Evolutionary conservation across 257 asterid genomes (phyloP).

Genomic region (Solanum appendiculatum): DNA sequence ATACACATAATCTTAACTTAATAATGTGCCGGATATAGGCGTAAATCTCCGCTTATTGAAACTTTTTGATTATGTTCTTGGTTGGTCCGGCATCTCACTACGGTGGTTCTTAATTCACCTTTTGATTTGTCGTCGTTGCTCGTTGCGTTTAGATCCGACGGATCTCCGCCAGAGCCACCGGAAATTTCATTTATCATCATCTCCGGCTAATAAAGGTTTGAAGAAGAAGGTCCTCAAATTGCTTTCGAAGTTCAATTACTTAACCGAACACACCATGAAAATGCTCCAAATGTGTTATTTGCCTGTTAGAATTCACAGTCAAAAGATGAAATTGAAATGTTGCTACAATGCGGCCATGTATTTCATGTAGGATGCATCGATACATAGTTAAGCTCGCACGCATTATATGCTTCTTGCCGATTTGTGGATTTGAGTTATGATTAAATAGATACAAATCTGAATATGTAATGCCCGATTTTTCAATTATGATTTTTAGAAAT

Average conservation of each 20-base stretch:
- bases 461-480: no score
- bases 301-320: neutral
- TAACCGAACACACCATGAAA: no score
- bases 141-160: neutral
- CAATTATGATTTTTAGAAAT: no score
- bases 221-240: neutral
- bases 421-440: neutral
- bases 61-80: no score
- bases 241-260: neutral
- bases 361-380: neutral
- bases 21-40: neutral
- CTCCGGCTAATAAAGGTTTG: no score
- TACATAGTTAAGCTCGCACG: neutral
- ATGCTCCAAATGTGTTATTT: neutral
- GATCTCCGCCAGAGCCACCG: rapidly evolving
- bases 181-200: neutral
- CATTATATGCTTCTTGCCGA: no score
- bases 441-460: no score
- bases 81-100: neutral
- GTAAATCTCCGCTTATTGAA: neutral
- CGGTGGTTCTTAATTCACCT: neutral
- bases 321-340: neutral
- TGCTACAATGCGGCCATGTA: no score
- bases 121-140: no score
- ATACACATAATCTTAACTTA: no score